phyloP scores from a whole-genome alignment of 257 asterid species.

The Rehmannia glutinosa region DNA sequence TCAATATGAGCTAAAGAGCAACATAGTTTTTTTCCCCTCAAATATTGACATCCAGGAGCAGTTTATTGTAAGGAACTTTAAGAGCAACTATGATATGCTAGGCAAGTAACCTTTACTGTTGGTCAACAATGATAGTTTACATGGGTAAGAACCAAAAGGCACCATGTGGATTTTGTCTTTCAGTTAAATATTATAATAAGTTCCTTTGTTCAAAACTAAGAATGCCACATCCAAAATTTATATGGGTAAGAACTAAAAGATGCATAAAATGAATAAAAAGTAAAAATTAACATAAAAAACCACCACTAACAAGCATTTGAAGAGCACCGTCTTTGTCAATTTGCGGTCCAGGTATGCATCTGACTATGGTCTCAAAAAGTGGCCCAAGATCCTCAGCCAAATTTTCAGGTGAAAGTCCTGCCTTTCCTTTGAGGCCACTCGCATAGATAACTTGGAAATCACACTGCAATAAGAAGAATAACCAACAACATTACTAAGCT shows the following conservation, averaged over 20 bases:
- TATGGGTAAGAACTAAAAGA: conserved; percentile 3
- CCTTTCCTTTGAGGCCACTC: conserved; percentile 92
- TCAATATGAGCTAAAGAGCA: too few relatives aligned
- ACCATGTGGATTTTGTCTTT: not conserved
- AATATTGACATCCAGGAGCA: too few relatives aligned
- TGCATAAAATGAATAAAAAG: not conserved
- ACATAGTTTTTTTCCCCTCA: too few relatives aligned
- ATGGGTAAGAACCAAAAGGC: too few relatives aligned
- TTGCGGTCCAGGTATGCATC: conserved; percentile 97
- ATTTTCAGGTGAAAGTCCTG: conserved; percentile 90
- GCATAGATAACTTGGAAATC: conserved; percentile 98
- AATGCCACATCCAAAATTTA: conserved; percentile 1
- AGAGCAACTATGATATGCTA: too few relatives aligned
- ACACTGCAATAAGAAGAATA: conserved; percentile 56
- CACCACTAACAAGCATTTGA: conserved; percentile 89
- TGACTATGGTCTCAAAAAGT: conserved; percentile 75
- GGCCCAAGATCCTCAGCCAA: conserved; percentile 95
- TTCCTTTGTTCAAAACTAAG: not conserved
- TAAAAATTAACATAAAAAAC: conserved; percentile 3
- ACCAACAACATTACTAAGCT: not conserved
- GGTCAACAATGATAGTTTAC: too few relatives aligned
- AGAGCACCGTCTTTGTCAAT: conserved; percentile 88
- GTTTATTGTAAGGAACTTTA: too few relatives aligned
- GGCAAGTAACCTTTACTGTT: too few relatives aligned
- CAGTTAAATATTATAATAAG: not conserved